Evolutionary conservation across 2,329 filamentous ascomycete species (phyloP).

Genomic region (Didymellaceae sp.): DNA sequence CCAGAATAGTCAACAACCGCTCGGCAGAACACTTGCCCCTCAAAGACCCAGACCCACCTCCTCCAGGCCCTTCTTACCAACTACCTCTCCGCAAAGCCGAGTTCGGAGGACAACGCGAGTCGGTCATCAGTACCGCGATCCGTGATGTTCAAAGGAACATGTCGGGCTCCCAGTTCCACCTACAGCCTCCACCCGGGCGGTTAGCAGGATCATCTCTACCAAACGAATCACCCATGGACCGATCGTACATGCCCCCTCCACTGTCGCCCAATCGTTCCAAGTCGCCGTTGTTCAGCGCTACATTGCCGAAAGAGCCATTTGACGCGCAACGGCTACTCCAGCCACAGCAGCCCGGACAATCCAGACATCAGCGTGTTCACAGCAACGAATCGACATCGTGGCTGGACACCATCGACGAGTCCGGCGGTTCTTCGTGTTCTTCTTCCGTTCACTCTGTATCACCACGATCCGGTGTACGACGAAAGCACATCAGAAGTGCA

Average conservation of each 20-base stretch:
- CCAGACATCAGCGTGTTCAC: constrained; percentile 56
- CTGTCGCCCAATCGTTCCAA: constrained; percentile 68
- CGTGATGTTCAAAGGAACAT: constrained; percentile 49
- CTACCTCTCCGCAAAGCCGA: constrained; percentile 45
- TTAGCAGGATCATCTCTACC: constrained; percentile 25
- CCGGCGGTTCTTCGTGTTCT: constrained; percentile 73
- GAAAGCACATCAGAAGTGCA: constrained; percentile 71
- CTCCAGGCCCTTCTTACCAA: constrained; percentile 26
- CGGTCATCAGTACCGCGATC: constrained; percentile 51
- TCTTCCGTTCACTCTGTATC: constrained; percentile 83
- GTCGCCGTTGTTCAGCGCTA: constrained; percentile 50
- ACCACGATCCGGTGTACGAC: constrained; percentile 68
- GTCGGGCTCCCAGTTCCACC: constrained; percentile 37
- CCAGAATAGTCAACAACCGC: constrained; percentile 58
- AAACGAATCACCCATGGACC: constrained; percentile 60
- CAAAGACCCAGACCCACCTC: constrained; percentile 29
- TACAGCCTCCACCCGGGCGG: constrained; percentile 46
- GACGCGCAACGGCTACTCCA: constrained; percentile 28
- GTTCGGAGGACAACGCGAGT: constrained; percentile 40
- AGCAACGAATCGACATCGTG: constrained; percentile 87
- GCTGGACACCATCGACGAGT: constrained; percentile 94
- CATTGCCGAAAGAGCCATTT: constrained; percentile 27
- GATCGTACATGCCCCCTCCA: constrained; percentile 71
- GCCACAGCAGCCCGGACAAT: constrained; percentile 28
- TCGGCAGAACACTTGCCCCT: constrained; percentile 32